phyloP scores from a whole-genome alignment of 73 alveolate genomes.

The Paramecium sexaurelia region DNA sequence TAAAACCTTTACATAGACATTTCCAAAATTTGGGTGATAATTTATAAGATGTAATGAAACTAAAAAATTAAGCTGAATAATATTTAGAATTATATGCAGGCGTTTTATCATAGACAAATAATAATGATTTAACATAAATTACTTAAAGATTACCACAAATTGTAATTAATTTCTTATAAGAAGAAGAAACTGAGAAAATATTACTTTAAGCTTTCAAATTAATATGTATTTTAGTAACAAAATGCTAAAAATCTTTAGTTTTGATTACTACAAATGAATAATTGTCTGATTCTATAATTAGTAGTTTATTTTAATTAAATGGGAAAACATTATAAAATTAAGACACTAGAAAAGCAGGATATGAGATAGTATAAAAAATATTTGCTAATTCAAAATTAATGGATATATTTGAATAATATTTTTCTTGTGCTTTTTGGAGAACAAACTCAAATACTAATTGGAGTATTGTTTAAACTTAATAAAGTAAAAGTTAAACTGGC shows the following conservation, averaged over 20 bases:
- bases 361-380: not conserved
- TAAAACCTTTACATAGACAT: not conserved
- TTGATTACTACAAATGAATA: not conserved
- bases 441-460: conserved; percentile 75
- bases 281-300: conserved; percentile 2
- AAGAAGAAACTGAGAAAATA: conserved; percentile 22
- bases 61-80: conserved; percentile 47
- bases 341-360: conserved; percentile 52
- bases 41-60: not conserved
- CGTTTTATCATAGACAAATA: not conserved
- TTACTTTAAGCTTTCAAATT: not conserved
- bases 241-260: not conserved
- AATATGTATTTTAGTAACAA: not conserved
- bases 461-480: conserved; percentile 70
- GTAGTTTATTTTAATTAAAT: conserved; percentile 2
- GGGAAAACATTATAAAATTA: not conserved
- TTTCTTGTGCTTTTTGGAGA: conserved; percentile 80
- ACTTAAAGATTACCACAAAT: not conserved
- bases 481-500: conserved; percentile 79
- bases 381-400: conserved; percentile 4
- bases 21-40: not conserved
- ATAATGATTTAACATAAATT: not conserved
- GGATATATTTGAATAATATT: conserved; percentile 13
- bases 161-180: not conserved
- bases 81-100: conserved; percentile 41